Base-by-base conservation (phyloP, 495 filamentous ascomycete species). In the Alectoria sarmentosa region DNA sequence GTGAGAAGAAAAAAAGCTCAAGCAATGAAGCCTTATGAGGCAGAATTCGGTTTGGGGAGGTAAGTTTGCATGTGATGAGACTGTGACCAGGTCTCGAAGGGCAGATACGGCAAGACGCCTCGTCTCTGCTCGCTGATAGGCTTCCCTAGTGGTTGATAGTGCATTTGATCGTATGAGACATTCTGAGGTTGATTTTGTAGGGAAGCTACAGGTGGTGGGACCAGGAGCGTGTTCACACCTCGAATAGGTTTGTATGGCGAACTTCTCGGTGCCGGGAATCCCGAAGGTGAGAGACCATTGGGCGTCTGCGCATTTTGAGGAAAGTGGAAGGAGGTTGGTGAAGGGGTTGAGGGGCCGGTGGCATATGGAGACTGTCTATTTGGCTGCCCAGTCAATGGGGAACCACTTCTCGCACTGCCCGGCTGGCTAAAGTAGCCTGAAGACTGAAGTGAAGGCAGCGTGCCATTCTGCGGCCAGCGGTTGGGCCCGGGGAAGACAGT, bases 221-320 rank as follows among this genome's bases (percentile, higher is more conserved):
- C 90, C 23, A 97, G 81, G 26, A 98, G 81, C 5, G 91, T 96
- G 66, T 91, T 90, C 60, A 97, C 90, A 61, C 87, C 83, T 61
- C 92, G 88, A 36, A 98, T 86, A 6, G 94, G 94, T 65, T 88
- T 89, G 75, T 98, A 98, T 1, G 94, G 94, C 57, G 95, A 98
- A 66, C 83, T 84, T 28, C 88, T 77, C 66, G 88, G 83, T 39
- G 78, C 76, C 39, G 86, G 76, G 70, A 85, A 86, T 69, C 79
- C 83, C 2, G 83, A 85, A 17, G 86, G 86, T 23, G 86, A 89
- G 28, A 87, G 74, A 49, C 84, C 82, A 32, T 71, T 79, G 42
- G 82, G 81, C 23, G 80, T 80, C 5, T 69, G 69, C 14, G 46
- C 49, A 57, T 48, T 65, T 63, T 38, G 77, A 74, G 30, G 64